Evolutionary conservation across 2,329 filamentous ascomycete species (phyloP).

Genomic region (Talaromyces sp.): DNA sequence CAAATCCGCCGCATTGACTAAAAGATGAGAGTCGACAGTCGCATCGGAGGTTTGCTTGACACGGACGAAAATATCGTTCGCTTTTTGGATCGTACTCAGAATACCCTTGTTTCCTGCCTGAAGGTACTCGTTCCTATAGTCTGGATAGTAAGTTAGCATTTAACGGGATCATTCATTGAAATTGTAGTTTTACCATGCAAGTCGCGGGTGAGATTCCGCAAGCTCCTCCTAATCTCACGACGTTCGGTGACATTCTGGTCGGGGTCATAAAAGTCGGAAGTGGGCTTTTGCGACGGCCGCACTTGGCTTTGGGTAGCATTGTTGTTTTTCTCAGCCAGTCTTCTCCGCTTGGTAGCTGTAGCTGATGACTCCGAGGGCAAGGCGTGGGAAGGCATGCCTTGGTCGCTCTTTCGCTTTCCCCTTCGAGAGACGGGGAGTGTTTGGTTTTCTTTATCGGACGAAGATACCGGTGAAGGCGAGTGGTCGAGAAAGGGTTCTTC

Average conservation of each 20-base stretch:
- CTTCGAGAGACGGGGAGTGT: conserved; percentile 15
- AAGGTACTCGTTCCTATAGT: conserved; percentile 68
- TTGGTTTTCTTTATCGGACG: conserved; percentile 49
- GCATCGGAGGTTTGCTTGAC: conserved; percentile 89
- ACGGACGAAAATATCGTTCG: conserved; percentile 60
- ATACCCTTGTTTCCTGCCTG: conserved; percentile 61
- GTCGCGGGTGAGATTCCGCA: conserved; percentile 62
- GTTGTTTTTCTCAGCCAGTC: conserved; percentile 32
- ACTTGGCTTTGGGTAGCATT: conserved; percentile 22
- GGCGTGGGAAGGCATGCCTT: conserved; percentile 32
- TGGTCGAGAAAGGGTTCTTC: conserved; percentile 9
- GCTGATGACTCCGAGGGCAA: conserved; percentile 25
- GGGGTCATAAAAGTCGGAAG: conserved; percentile 64
- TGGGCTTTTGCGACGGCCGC: conserved; percentile 23
- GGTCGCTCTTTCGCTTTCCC: conserved; percentile 41
- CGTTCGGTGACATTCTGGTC: conserved; percentile 73
- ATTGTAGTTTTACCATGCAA: conserved; percentile 48
- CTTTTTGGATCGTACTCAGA: conserved; percentile 59
- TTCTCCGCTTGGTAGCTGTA: conserved; percentile 40
- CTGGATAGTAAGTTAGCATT: conserved; percentile 32
- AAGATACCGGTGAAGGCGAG: conserved; percentile 15
- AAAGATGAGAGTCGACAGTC: conserved; percentile 78
- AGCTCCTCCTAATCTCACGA: conserved; percentile 62
- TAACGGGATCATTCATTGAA: background rate
- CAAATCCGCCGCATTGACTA: conserved; percentile 75